Evolutionary conservation across 257 asterid genomes (phyloP), one percentile per base, ranked within the genome.

Genomic region (Nicotiana tomentosiformis): DNA sequence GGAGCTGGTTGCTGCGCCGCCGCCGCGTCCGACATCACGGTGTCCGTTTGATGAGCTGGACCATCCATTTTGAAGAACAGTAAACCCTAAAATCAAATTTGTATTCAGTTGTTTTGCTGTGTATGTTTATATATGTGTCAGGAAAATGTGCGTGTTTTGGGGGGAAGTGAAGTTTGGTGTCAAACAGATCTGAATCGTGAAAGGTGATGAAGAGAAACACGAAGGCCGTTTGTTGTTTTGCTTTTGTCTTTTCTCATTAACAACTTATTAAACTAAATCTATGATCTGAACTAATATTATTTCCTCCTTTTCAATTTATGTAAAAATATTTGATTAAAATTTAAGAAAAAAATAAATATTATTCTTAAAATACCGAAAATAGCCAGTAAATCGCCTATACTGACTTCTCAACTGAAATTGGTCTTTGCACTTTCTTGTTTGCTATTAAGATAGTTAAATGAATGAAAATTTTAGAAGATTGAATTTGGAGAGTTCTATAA

Each of bases 21-120:
- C 89, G 88, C 89, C 69, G 93, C 98, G 17, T 94, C 98, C 87
- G 95, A 86, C 99, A 96, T 96, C 87, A 91, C 91, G 82, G 98
- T 86, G 90, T 96, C 99, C 86, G 92, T 84, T 88, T 94, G 90
- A 81, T 90, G 94, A 88, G 90, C 91, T 84, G 91, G 90, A 86
- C 89, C 97, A 15, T 94, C 97, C 99, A 94, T 94, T 81, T 87
- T 83, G 51, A 3, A 30, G 12, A 32, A 56, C 32, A 78, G 56
- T 57, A 32, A 60, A 61, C 82, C 62, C 62, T 74, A 74, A 43
- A 49, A 49, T 70, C 78, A 70, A 70, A 70, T 11, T 70, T 4
- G 18, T 17, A 18, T 37, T 70, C 35, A 70, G 58, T 68, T 6
- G 16, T 68, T 17, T 35, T 33, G 51, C 76, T 66, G 14, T 67